Percentiles rank a stretch among this genome's conserved stretches.
phyloP scores from a whole-genome alignment of 1,139 yeast species.

The Yamadazyma mexicana region DNA sequence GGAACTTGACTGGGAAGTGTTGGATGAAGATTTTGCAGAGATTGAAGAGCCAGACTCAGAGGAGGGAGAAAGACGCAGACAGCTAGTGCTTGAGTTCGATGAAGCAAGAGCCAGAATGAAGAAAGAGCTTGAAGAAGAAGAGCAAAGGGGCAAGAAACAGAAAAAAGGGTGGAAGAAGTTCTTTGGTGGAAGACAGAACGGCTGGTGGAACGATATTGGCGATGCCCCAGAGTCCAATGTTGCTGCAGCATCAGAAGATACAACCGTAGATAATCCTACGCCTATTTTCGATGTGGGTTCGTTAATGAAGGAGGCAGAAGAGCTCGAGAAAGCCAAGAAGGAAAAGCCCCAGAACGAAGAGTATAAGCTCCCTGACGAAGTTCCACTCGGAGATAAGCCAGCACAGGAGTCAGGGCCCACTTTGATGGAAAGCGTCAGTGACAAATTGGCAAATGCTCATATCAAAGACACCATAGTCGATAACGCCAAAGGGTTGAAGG shows the following conservation, averaged over 20 bases:
- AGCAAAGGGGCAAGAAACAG: slow-evolving; percentile 22
- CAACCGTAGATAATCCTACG: slow-evolving; percentile 14
- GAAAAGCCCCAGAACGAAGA: slow-evolving; percentile 17
- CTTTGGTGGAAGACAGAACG: slow-evolving; percentile 77
- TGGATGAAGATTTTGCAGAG: slow-evolving; percentile 90
- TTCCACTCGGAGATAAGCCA: slow-evolving; percentile 6
- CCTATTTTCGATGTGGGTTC: slow-evolving; percentile 49
- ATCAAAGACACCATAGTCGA: slow-evolving; percentile 3
- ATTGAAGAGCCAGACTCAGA: slow-evolving; percentile 97
- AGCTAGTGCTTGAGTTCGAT: slow-evolving; percentile 79
- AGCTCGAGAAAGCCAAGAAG: slow-evolving; percentile 28
- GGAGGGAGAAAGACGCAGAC: slow-evolving; percentile 76
- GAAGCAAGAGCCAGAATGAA: slow-evolving; percentile 70
- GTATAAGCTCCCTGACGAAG: slow-evolving; percentile 6
- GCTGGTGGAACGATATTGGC: slow-evolving; percentile 83
- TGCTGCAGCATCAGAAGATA: slow-evolving; percentile 14
- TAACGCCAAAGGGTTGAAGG: slow-evolving; percentile 1
- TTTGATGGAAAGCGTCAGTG: slow-evolving; percentile 6
- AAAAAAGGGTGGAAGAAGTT: slow-evolving; percentile 58
- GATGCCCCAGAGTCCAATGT: slow-evolving; percentile 20
- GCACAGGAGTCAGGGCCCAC: no score
- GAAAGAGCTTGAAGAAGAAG: slow-evolving; percentile 31
- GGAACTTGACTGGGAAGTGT: slow-evolving; percentile 72
- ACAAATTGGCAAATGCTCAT: background rate
- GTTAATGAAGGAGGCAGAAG: slow-evolving; percentile 44